Evolutionary conservation across 768 basidiomycete species (phyloP).

Genomic region (Sporobolomyces pararoseus): DNA sequence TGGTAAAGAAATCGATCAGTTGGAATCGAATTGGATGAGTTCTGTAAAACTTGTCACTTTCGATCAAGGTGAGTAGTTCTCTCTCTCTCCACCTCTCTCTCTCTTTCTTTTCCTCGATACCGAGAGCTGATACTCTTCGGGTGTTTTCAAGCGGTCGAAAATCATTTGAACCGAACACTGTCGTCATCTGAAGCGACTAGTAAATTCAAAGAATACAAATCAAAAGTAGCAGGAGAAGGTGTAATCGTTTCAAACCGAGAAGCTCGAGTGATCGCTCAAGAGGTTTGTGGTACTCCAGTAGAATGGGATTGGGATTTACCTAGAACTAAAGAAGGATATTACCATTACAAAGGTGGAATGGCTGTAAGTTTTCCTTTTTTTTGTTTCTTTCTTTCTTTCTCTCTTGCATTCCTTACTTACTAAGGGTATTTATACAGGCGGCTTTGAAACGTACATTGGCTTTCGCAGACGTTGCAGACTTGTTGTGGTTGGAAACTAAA

Average conservation of each 20-base stretch:
- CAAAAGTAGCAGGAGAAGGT: constrained; percentile 58
- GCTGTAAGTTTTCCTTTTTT: constrained; percentile 55
- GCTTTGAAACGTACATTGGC: constrained; percentile 74
- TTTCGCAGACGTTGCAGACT: constrained; percentile 81
- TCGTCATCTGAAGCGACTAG: constrained; percentile 53
- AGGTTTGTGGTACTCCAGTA: constrained; percentile 66
- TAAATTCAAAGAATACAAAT: constrained; percentile 58
- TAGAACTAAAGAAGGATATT: constrained; percentile 84
- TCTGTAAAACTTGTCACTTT: constrained; percentile 72
- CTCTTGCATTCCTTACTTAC: neutral
- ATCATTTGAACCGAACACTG: constrained; percentile 54
- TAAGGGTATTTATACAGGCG: constrained; percentile 51
- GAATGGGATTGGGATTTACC: constrained; percentile 78
- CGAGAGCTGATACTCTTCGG: too few species aligned
- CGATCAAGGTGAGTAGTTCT: constrained; percentile 64
- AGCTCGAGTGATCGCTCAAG: constrained; percentile 67
- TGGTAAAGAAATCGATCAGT: constrained; percentile 65
- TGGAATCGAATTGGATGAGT: constrained; percentile 73
- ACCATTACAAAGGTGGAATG: constrained; percentile 77
- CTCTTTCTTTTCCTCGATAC: too few species aligned
- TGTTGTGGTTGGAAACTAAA: constrained; percentile 91
- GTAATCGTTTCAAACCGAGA: constrained; percentile 60
- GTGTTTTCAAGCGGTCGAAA: constrained; percentile 58
- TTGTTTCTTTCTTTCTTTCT: too few species aligned
- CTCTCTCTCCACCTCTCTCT: too few species aligned